A percentile compares a stretch with the other conserved stretches of the same genome.
These are phyloP conservation scores for Saccharomycopsis fermentans DNA, from an alignment of 805 yeast genomes.

Conservation along the genomic window DNA sequence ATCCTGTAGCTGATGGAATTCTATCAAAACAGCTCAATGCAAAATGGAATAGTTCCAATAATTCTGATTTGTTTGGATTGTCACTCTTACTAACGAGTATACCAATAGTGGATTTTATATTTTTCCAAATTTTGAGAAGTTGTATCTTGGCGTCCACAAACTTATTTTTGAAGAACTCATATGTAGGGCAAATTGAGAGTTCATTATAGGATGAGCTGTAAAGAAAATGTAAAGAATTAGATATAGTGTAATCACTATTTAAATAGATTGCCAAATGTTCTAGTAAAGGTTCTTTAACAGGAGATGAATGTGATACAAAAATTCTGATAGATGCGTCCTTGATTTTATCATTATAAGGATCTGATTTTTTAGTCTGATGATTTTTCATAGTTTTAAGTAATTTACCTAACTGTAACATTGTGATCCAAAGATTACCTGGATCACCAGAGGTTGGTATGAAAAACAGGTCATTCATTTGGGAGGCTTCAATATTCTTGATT, in stretches of 20 bases:
- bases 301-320: constrained; percentile 60
- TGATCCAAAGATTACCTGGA: constrained; percentile 67
- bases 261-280: constrained; percentile 58
- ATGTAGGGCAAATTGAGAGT: constrained; percentile 48
- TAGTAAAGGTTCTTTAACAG: constrained; percentile 56
- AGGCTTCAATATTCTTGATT: background rate
- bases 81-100: constrained; percentile 28
- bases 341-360: background rate
- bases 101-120: constrained; percentile 44
- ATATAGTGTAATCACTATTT: constrained; percentile 61
- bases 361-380: constrained; percentile 23
- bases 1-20: constrained; percentile 39
- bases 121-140: constrained; percentile 53
- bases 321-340: constrained; percentile 33
- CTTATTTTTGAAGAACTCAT: constrained; percentile 53
- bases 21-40: constrained; percentile 55
- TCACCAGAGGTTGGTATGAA: constrained; percentile 47
- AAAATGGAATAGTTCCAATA: constrained; percentile 38
- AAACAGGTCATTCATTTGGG: constrained; percentile 14
- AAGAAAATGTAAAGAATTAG: constrained; percentile 64
- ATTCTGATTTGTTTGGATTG: constrained; percentile 27
- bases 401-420: constrained; percentile 61
- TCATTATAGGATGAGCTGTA: constrained; percentile 65
- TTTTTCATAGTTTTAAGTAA: constrained; percentile 38
- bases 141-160: constrained; percentile 52